Evolutionary conservation across 2,329 filamentous ascomycete species (phyloP), one percentile per base, ranked within the genome.

Genomic region (Stagonosporopsis cucurbitacearum): DNA sequence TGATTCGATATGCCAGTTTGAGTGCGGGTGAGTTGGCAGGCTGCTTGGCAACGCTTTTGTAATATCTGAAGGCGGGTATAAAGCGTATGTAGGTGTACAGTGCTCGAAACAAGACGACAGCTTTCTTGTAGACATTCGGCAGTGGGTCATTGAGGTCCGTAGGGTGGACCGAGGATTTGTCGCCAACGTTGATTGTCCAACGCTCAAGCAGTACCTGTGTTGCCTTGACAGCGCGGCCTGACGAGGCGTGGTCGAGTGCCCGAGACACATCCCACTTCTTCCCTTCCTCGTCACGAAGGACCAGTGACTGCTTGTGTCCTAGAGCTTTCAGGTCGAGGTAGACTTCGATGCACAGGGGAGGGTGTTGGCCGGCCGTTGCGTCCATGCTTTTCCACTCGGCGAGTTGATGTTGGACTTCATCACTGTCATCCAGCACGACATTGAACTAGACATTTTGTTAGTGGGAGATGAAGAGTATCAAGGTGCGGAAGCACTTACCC

Each of bases 91-190:
- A 90, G 45, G 91, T 86, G 74, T 91, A 96, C 41, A 99, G 82
- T 1, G 92, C 92, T 57, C 95, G 86, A 77, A 98, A 97, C 66
- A 97, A 87, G 64, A 98, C 90, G 62, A 99, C 96, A 67, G 91
- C 92, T 78, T 96, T 95, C 79, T 99, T 99, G 82, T 99, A 99
- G 55, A 96, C 88, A 48, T 91, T 94, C 13, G 95, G 92, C 47
- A 98, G 80, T 28, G 85, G 80, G 42, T 84, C 80, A 49, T 77
- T 81, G 47, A 86, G 75, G 56, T 87, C 83, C 35, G 79, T 80
- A 67, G 52, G 91, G 71, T 85, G 82, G 72, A 72, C 80, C 72
- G 54, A 81, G 75, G 54, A 63, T 54, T 70, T 78, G 64, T 86
- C 85, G 70, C 90, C 90, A 53, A 98, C 81, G 71, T 95, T 89